Base-by-base conservation (phyloP, 2,329 filamentous ascomycete genomes). In the Alternaria rosae region DNA sequence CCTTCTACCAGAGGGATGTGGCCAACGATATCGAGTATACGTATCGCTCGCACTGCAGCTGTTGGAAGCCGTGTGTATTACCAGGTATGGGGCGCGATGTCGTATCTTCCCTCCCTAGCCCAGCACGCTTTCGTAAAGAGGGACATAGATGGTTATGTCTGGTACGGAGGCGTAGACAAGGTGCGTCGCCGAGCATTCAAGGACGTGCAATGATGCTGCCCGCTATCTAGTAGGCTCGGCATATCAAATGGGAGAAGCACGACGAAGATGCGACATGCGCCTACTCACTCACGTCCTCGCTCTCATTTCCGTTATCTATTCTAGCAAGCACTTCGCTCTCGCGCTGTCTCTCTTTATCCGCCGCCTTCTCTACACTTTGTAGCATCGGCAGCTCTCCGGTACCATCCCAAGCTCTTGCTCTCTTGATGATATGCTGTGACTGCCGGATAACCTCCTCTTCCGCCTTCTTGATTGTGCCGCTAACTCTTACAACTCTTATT, bases 401-500 rank as follows among this genome's bases (percentile, higher is more conserved):
- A 23, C 54, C 62, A 10, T 76, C 69, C 41, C 60, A 83, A 26
- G 85, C 86, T 74, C 86, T 87, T 54, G 91, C 89, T 28, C 88
- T 86, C 44, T 91, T 82, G 62, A 97, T 89, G 59, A 93, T 86
- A 59, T 85, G 83, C 69, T 91, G 89, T 43, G 93, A 92, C 62
- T 92, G 85, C 5, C 89, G 86, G 71, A 98, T 91, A 35, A 93
- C 93, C 79, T 97, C 94, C 76, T 97, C 90, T 79, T 98, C 94
- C 3, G 89, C 91, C 79, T 97, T 97, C 70, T 90, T 90, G 73
- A 99, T 97, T 4, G 95, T 99, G 15, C 94, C 95, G 67, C 92
- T 95, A 13, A 97, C 92, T 64, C 92, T 87, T 7, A 97, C 88
- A 13, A 99, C 93, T 47, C 90, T 89, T 65, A 97, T 91, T 1